Conservation (phyloP, 2,329 filamentous ascomycete genomes). For the Alternaria gansuensis region DNA sequence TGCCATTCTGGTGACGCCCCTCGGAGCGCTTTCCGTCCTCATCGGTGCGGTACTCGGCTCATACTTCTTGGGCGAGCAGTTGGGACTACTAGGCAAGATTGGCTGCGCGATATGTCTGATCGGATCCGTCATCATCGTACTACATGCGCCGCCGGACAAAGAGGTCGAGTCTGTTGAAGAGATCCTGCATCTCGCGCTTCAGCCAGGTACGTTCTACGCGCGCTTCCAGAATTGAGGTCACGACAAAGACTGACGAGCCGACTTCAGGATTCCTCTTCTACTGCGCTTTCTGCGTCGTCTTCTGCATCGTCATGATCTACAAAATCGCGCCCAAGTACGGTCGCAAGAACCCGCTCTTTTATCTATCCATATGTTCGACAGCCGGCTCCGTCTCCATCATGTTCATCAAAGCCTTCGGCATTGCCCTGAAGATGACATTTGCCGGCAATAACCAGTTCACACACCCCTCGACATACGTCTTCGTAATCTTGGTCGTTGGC, state of each 20-base stretch:
- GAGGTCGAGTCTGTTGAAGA: conserved; percentile 91
- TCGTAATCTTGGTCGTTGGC: conserved; percentile 88
- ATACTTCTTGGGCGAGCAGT: conserved; percentile 89
- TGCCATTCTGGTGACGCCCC: conserved; percentile 95
- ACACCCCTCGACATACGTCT: conserved; percentile 95
- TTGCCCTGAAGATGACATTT: conserved; percentile 94
- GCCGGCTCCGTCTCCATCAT: conserved; percentile 98
- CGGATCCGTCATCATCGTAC: conserved; percentile 94
- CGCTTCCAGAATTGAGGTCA: background rate
- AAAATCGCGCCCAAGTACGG: conserved; percentile 87
- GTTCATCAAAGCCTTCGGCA: conserved; percentile 98
- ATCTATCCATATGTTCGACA: conserved; percentile 96
- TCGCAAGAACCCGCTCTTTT: conserved; percentile 94
- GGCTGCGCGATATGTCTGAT: conserved; percentile 96
- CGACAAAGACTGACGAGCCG: conserved; percentile 22
- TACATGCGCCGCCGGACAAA: conserved; percentile 94
- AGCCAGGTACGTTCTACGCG: conserved; percentile 74
- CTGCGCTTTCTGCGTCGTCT: conserved; percentile 78
- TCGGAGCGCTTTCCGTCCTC: conserved; percentile 91
- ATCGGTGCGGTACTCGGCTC: conserved; percentile 95
- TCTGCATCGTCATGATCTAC: conserved; percentile 96
- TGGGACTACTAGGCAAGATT: conserved; percentile 90
- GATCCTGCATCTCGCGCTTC: conserved; percentile 88
- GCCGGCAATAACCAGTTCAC: conserved; percentile 94
- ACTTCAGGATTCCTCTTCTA: conserved; percentile 85